phyloP scores from a whole-genome alignment of 805 yeast species.

The Spathaspora passalidarum region DNA sequence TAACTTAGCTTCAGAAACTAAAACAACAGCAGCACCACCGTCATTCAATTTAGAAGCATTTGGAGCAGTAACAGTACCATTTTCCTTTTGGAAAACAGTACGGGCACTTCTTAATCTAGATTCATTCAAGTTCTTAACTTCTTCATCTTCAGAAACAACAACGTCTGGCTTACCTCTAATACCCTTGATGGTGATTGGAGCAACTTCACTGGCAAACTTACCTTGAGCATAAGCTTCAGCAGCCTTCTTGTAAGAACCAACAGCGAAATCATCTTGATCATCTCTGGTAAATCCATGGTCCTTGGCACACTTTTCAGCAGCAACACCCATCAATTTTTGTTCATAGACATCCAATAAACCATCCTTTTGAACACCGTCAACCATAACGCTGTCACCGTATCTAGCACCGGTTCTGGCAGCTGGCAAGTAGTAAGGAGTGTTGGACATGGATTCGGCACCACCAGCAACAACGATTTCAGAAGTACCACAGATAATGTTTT shows the following conservation, averaged over 20 bases:
- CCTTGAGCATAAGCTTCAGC: slow-evolving; percentile 75
- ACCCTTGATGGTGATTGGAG: slow-evolving; percentile 88
- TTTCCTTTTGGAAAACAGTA: slow-evolving; percentile 90
- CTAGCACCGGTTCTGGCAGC: slow-evolving; percentile 84
- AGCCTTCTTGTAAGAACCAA: slow-evolving; percentile 82
- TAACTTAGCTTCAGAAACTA: slow-evolving; percentile 81
- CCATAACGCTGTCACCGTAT: slow-evolving; percentile 75
- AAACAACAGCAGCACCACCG: slow-evolving; percentile 94
- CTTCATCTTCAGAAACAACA: slow-evolving; percentile 77
- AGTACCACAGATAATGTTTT: slow-evolving; percentile 79
- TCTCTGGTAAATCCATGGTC: slow-evolving; percentile 78
- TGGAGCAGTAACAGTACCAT: slow-evolving; percentile 96
- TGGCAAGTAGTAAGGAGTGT: slow-evolving; percentile 90
- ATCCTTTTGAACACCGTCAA: slow-evolving; percentile 90
- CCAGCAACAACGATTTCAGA: slow-evolving; percentile 95
- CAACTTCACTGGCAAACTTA: slow-evolving; percentile 78
- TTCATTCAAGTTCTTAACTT: slow-evolving; percentile 73
- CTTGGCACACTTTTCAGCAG: slow-evolving; percentile 93
- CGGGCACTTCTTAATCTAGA: slow-evolving; percentile 77
- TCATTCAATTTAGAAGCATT: slow-evolving; percentile 96
- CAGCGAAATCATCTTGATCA: slow-evolving; percentile 86
- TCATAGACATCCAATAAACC: slow-evolving; percentile 93
- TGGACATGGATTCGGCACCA: slow-evolving; percentile 97
- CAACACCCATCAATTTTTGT: slow-evolving; percentile 88
- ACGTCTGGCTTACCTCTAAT: slow-evolving; percentile 83